Evolutionary conservation across 257 asterid genomes (phyloP), one percentile per base, ranked within the genome.

Genomic region (Cordia subcordata): DNA sequence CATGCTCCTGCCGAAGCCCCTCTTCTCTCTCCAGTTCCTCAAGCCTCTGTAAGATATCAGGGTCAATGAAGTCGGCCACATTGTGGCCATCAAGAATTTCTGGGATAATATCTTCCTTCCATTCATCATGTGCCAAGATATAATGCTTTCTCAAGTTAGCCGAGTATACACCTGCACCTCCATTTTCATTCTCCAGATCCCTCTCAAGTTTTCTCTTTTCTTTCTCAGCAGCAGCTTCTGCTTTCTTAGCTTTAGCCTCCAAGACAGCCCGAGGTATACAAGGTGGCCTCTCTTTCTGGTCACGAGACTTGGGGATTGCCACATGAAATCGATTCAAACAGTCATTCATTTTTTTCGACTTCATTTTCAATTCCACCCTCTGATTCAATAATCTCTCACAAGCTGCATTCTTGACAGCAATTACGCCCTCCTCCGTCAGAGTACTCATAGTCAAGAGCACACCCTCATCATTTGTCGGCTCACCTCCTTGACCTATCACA

Each of bases 111-210:
- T 91, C 98, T 64, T 82, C 93, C 72, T 92, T 92, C 98, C 98
- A 92, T 47, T 88, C 95, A 16, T 84, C 90, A 23, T 84, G 11
- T 14, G 94, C 98, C 16, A 92, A 79, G 39, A 88, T 77, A 63
- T 88, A 84, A 67, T 77, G 78, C 83, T 92, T 92, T 50, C 66
- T 92, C 85, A 92, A 69, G 79, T 85, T 86, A 12, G 95, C 96
- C 17, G 98, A 92, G 76, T 92, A 92, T 10, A 92, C 98, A 76
- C 96, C 98, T 0, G 98, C 98, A 70, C 98, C 98, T 40, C 98
- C 98, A 70, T 88, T 92, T 74, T 88, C 98, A 54, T 88, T 69
- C 77, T 92, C 96, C 35, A 92, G 69, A 75, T 92, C 98, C 69
- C 61, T 85, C 79, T 92, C 98, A 11, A 92, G 88, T 67, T 79